phyloP scores from a whole-genome alignment of 139 green algal species.

The Diplosphaera chodatii region DNA sequence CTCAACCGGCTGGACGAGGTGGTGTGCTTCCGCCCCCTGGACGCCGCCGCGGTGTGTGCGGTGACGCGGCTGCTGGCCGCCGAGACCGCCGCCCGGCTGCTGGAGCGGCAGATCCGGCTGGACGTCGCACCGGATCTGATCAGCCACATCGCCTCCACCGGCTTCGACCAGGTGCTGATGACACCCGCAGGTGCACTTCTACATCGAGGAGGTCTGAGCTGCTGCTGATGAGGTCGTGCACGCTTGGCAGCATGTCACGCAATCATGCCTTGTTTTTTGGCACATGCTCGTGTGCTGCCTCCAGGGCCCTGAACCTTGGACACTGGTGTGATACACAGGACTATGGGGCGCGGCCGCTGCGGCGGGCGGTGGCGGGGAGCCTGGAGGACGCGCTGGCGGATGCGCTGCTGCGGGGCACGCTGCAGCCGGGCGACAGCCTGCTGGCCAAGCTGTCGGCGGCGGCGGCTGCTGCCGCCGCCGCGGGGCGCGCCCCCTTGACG shows the following conservation, averaged over 20 bases:
- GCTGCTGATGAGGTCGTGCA: too few relatives aligned
- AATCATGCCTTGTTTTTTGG: too few relatives aligned
- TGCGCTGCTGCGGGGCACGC: slow-evolving; percentile 38
- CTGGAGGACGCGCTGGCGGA: slow-evolving; percentile 65
- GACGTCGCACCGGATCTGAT: slow-evolving; percentile 35
- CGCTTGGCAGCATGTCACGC: too few relatives aligned
- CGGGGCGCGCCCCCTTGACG: neutral
- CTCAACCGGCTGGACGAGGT: slow-evolving; percentile 82
- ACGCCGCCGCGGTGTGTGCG: slow-evolving; percentile 32
- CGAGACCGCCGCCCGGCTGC: slow-evolving; percentile 41
- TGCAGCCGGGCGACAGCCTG: slow-evolving; percentile 25
- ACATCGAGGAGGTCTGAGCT: too few relatives aligned
- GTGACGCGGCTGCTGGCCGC: slow-evolving; percentile 66
- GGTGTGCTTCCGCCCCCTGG: slow-evolving; percentile 75
- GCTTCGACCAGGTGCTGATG: slow-evolving; percentile 59
- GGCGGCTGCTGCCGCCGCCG: too few relatives aligned
- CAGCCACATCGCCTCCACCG: slow-evolving; percentile 52
- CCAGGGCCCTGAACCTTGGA: too few relatives aligned
- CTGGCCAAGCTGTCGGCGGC: neutral
- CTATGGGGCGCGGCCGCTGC: slow-evolving; percentile 54
- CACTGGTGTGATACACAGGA: too few relatives aligned
- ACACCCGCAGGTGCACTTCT: too few relatives aligned
- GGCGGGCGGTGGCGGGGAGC: slow-evolving; percentile 37
- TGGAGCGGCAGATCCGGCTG: slow-evolving; percentile 35
- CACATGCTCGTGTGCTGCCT: too few relatives aligned